These are phyloP conservation scores for Pseudonitzschia delicatissima DNA, from an alignment of 108 stramenopile species.

Conservation along the genomic window DNA sequence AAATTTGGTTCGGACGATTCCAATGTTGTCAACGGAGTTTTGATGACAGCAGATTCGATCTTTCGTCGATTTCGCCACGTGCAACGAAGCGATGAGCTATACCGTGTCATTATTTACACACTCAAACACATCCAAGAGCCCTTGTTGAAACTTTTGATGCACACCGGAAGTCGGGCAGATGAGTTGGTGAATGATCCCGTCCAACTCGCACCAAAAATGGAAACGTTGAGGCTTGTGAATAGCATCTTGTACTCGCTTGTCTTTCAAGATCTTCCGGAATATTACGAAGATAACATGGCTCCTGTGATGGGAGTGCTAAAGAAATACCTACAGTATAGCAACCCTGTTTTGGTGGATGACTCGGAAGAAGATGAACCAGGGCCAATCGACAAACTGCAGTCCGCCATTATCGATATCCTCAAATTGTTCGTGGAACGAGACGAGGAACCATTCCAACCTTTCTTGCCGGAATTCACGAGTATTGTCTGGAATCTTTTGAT, in stretches of 20 bases:
- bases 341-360: slow-evolving; percentile 75
- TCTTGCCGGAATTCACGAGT: slow-evolving; percentile 75
- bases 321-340: slow-evolving; percentile 83
- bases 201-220: slow-evolving; percentile 56
- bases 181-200: slow-evolving; percentile 34
- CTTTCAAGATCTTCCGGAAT: slow-evolving; percentile 98
- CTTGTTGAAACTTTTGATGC: slow-evolving; percentile 67
- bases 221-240: slow-evolving; percentile 75
- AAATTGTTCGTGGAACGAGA: slow-evolving; percentile 92
- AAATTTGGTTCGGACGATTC: slow-evolving; percentile 70
- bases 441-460: slow-evolving; percentile 92
- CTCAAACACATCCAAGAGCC: slow-evolving; percentile 80
- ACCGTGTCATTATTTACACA: slow-evolving; percentile 80
- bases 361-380: slow-evolving; percentile 84
- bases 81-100: slow-evolving; percentile 80
- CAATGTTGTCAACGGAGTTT: slow-evolving; percentile 88
- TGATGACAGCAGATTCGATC: slow-evolving; percentile 92
- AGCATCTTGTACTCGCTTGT: slow-evolving; percentile 96
- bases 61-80: slow-evolving; percentile 94
- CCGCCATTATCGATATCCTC: slow-evolving; percentile 92
- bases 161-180: slow-evolving; percentile 54
- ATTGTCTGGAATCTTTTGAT: slow-evolving; percentile 90
- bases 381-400: slow-evolving; percentile 84
- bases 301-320: slow-evolving; percentile 91
- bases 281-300: slow-evolving; percentile 95